Evolutionary conservation across 805 yeast species (phyloP), one percentile per base, ranked within the genome.

Genomic region (Nakazawaea anatomiae): DNA sequence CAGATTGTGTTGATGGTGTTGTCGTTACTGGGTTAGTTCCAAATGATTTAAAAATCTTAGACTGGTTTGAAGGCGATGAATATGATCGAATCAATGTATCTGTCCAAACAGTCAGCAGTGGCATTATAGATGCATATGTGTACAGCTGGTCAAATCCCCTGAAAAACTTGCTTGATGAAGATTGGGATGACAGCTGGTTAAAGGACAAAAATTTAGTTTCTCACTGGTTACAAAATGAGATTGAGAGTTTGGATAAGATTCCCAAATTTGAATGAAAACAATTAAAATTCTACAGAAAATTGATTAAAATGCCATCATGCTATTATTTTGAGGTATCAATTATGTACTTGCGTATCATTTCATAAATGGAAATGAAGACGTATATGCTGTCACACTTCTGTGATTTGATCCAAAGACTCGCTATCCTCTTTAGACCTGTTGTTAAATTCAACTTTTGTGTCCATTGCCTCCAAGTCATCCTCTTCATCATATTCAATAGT

Each of bases 1-100:
- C 40, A 5, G 44, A 40, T 25, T 12, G 30, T n/a, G 61, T 59
- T 3, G 10, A 34, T 6, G 63, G 63, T 1, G 47, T 52, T 9
- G 51, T 60, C 1, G 58, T 53, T 9, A 53, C 53, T 36, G 50
- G 53, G 12, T 42, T 60, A 8, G 50, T 53, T 10, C 48, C 25
- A 1, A 51, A 39, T 9, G 57, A 59, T 28, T n/a, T 60, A 12
- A 25, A 35, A 6, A 53, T 50, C 31, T 44, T 60, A 28, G 65
- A 61, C 46, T 30, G 51, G 36, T 61, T 61, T 50, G 65, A 61
- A 51, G 64, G 63, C 10, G 57, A 52, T 35, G 60, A 60, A 31
- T 61, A 60, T 38, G 14, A 31, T 9, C 52, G 63, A 25, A 39
- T 44, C 34, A 35, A 36, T 5, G 56, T 56, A 4, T 29, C 29